Base-by-base conservation (phyloP, 805 yeast genomes). In the Wickerhamomyces tratensis region DNA sequence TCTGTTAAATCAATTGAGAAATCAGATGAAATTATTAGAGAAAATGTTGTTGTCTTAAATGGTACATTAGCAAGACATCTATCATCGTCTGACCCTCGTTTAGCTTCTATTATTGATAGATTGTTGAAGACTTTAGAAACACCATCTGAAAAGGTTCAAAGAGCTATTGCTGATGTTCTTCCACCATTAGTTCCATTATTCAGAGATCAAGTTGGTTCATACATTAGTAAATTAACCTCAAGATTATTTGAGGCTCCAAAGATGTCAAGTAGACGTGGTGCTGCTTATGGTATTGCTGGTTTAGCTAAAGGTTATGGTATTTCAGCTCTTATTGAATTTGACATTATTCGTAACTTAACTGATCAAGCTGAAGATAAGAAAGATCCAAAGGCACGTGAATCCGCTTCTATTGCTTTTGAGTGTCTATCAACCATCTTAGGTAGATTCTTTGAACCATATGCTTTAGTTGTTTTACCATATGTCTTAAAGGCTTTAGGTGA, bases 251-350 rank as follows among this genome's bases (percentile, higher is more conserved):
- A 63, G 8, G 78, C 77, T 3, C 64, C 65, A 31, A 50, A 64
- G 2, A 61, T 63, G 37, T 60, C 71, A 6, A 62, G 64, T 6
- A 74, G 96, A 57, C 75, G 91, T 49, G 99, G 98, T 56, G 91
- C 96, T 2, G 98, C 98, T 1, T 88, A 86, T 65, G 98, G 98
- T 61, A 74, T 93, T 52, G 85, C 98, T 25, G 99, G 99, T 48
- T 63, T 93, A 38, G 91, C 85, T 4, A 82, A 86, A 56, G 98
- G 99, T 45, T 74, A 78, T 25, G 98, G 98, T 50, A 77, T 93
- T 41, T 72, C 77, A 45, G 73, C 94, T 0, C 65, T 93, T 41
- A 73, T 86, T 10, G 82, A 82, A 40, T 78, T 76, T 56, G 95
- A 86, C 53, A 72, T 93, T 37, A 78, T 87, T 44, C 73, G 96